Evolutionary conservation across 169 alveolate genomes (phyloP), one percentile per base, ranked within the genome.

Genomic region (Miamiensis avidus): DNA sequence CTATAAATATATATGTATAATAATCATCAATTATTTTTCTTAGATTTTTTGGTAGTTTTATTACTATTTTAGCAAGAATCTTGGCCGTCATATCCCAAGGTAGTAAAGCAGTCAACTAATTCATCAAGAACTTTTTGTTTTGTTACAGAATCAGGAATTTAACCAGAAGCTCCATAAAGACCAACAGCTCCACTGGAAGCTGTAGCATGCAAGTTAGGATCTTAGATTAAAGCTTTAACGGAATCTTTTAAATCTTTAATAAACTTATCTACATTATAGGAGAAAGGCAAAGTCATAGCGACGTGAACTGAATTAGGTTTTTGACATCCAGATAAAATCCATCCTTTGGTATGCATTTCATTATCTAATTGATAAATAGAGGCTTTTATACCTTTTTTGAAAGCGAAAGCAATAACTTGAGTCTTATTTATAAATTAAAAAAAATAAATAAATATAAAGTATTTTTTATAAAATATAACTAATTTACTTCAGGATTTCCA

Each of bases 351-450:
- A 25, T 34, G 31, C 31, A 79, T 29, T 34, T 69, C 84, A 0
- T 74, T 74, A 34, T 79, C 84, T 29, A 79, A 64, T 26, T 79
- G 75, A 29, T 79, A 79, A 64, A 79, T 79, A 49, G 34, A 34
- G 34, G 76, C 29, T 34, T 65, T 65, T 20, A 65, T 72, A 29
- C 84, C 84, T 79, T 34, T 65, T 79, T 79, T 79, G 30, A 49
- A 79, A 28, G 29, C 25, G 29, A 79, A 11, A 29, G 77, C 84
- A 29, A 79, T 49, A 29, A 65, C 84, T 0, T n/a, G 29, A 28
- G 49, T 49, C 30, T 79, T 29, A 0, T 11, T 11, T 11, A 11
- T 11, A 49, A 49, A 49, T 11, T 49, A 11, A 49, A 49, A 49
- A 49, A 11, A 49, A 49, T 11, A 49, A 49, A 49, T 49, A 11